Base-by-base conservation (phyloP, 768 basidiomycete genomes). In the Hydnomerulius pinastri region DNA sequence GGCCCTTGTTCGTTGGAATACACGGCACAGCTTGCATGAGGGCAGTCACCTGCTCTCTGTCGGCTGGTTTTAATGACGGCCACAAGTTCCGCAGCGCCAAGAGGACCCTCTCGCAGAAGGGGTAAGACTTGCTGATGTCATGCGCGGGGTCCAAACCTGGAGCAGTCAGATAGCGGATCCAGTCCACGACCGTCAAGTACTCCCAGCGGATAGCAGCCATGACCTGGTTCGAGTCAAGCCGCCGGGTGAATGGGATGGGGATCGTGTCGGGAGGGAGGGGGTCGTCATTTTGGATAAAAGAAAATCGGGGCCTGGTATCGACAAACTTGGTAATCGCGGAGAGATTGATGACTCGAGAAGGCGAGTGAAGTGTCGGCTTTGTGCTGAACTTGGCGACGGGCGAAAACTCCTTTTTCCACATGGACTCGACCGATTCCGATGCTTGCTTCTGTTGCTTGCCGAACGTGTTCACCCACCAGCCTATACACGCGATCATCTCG, bases 91-190 rank as follows among this genome's bases (percentile, higher is more conserved):
- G 23, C 2, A 92, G 60, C 29, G 81, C 71, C 0, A 61, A 59
- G 3, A 94, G 70, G 6, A 92, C 84, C 25, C 80, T 79, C 57
- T 97, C 92, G 1, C 91, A 81, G 78, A 93, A 96, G 12, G 70
- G 55, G 0, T 87, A 70, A 1, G 83, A 86, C 4, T 68, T 44
- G 5, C 74, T 73, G 36, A 97, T 71, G 59, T 93, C 83, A 48
- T 78, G 76, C 29, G 83, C 80, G 0, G 66, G 51, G 15, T 75
- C 66, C 32, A 79, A 68, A 9, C 71, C 59, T 5, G 77, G 68
- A 29, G 73, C 71, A 29, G 78, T 74, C 29, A 95, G 70, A 67
- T 85, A 77, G 9, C 65, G 64, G 43, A 95, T 58, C 90, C 94
- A 98, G 13, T 87, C 79, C 1, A 77, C 64, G 7, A 92, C 61